Base-by-base conservation (phyloP, 805 yeast genomes). In the Yueomyces sp. region DNA sequence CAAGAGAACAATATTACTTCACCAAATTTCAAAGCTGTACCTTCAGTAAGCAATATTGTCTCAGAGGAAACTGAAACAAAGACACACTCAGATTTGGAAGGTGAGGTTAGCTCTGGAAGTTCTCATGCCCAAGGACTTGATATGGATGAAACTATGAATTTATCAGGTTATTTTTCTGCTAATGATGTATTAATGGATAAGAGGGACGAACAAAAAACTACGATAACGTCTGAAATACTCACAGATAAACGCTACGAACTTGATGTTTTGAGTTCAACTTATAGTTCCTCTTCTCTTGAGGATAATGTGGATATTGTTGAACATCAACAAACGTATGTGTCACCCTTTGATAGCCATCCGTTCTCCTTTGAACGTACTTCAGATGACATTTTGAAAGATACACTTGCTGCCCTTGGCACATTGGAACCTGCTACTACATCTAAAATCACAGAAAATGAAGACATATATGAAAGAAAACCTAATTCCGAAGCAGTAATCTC, bases 201-300 rank as follows among this genome's bases (percentile, higher is more conserved):
- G 9, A 30, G 9, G 6, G 9, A 30, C 33, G 33, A 30, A 30
- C 33, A 30, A 30, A 30, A 30, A 30, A 19, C 19, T 19, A 19
- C 19, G 19, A 19, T 19, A 19, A 19, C 19, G 19, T 19, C 19
- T 19, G 19, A 19, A 19, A 19, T 19, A 19, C 19, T 19, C 19
- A 19, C 19, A 19, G 19, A 19, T 19, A 19, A 19, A 19, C 19
- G 19, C 19, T 54, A 52, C 40, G 47, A 56, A 44, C 38, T 56
- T 28, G 31, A 49, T 2, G 45, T 54, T 28, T 42, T 53, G 5
- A 51, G 46, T 7, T 56, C 61, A 4, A 49, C 47, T 2, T 56
- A 56, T 33, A 56, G 57, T 42, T 38, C 49, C 3, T 55, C 60
- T 7, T 40, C 31, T 37, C 55, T 50, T 11, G 57, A 54, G 32